A percentile compares a stretch with the other conserved stretches of the same genome.
Conservation (phyloP, 2,329 filamentous ascomycete species). For the Paracamarosporium sp. region DNA sequence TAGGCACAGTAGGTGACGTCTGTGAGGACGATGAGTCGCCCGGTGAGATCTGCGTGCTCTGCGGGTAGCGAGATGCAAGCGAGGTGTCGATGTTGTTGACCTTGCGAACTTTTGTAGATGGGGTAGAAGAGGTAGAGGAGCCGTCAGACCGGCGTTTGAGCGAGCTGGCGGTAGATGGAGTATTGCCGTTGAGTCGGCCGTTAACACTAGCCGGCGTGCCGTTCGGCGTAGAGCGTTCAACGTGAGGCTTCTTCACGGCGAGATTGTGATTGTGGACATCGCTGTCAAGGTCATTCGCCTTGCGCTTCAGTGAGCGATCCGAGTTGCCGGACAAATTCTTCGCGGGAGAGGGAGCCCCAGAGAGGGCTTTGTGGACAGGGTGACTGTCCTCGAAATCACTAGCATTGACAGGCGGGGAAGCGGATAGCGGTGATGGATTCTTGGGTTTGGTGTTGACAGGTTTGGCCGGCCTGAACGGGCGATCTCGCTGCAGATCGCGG, state of each 20-base stretch:
- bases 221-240: slow-evolving; percentile 34
- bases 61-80: slow-evolving; percentile 43
- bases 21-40: slow-evolving; percentile 43
- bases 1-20: slow-evolving; percentile 40
- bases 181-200: slow-evolving; percentile 35
- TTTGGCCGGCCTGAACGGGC: slow-evolving; percentile 30
- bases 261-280: slow-evolving; percentile 45
- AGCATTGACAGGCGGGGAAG: slow-evolving; percentile 66
- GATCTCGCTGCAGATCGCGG: slow-evolving; percentile 29
- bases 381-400: slow-evolving; percentile 61
- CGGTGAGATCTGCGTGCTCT: slow-evolving; percentile 40
- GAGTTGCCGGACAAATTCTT: slow-evolving; percentile 41
- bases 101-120: slow-evolving; percentile 41
- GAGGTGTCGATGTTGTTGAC: slow-evolving; percentile 42
- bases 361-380: slow-evolving; percentile 46
- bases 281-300: slow-evolving; percentile 48
- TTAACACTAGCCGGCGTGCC: slow-evolving; percentile 39
- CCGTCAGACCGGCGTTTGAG: slow-evolving; percentile 56
- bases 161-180: slow-evolving; percentile 36
- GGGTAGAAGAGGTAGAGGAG: slow-evolving; percentile 38
- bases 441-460: slow-evolving; percentile 60
- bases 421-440: slow-evolving; percentile 68
- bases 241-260: slow-evolving; percentile 40
- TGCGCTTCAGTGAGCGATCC: slow-evolving; percentile 47
- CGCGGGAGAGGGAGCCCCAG: slow-evolving; percentile 41